A percentile compares a stretch with the other conserved stretches of the same genome.
These are phyloP conservation scores for Cyathus striatus DNA, from an alignment of 768 basidiomycete genomes.

Conservation along the genomic window DNA sequence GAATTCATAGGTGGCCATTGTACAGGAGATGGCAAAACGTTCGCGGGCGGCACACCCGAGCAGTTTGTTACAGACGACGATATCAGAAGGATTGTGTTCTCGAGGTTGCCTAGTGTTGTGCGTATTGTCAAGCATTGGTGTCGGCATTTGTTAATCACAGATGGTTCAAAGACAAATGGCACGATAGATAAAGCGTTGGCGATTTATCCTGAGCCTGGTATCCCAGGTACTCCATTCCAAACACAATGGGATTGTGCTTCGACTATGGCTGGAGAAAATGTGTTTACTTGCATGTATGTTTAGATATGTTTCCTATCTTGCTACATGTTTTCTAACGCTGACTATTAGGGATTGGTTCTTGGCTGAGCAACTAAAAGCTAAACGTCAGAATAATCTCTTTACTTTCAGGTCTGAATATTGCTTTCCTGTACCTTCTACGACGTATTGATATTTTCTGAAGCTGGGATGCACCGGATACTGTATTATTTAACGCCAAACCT, in stretches of 20 bases:
- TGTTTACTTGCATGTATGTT: slow-evolving; percentile 39
- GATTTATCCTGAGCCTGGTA: slow-evolving; percentile 30
- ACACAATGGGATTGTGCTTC: slow-evolving; percentile 35
- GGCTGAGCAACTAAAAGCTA: slow-evolving; percentile 22
- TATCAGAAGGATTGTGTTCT: slow-evolving; percentile 25
- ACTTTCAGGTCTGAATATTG: slow-evolving; percentile 20
- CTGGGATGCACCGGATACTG: slow-evolving; percentile 41
- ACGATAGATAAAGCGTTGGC: slow-evolving; percentile 28
- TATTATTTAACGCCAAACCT: slow-evolving; percentile 26
- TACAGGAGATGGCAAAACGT: slow-evolving; percentile 36
- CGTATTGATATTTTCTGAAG: slow-evolving; percentile 13
- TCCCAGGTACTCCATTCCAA: slow-evolving; percentile 26
- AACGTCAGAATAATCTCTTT: slow-evolving; percentile 26
- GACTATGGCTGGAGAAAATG: slow-evolving; percentile 34
- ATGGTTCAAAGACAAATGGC: slow-evolving; percentile 22
- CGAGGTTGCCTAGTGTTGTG: slow-evolving; percentile 29
- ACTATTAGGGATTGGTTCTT: slow-evolving; percentile 32
- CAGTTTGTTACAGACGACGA: slow-evolving; percentile 36
- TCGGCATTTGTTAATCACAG: too few species aligned
- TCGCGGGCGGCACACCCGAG: slow-evolving; percentile 28
- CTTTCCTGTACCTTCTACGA: not conserved
- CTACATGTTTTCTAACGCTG: not conserved
- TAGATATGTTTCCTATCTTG: not conserved
- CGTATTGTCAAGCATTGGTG: slow-evolving; percentile 5
- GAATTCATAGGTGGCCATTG: slow-evolving; percentile 37